Evolutionary conservation across 2,329 filamentous ascomycete genomes (phyloP), one percentile per base, ranked within the genome.

Genomic region (Cercospora janseana): DNA sequence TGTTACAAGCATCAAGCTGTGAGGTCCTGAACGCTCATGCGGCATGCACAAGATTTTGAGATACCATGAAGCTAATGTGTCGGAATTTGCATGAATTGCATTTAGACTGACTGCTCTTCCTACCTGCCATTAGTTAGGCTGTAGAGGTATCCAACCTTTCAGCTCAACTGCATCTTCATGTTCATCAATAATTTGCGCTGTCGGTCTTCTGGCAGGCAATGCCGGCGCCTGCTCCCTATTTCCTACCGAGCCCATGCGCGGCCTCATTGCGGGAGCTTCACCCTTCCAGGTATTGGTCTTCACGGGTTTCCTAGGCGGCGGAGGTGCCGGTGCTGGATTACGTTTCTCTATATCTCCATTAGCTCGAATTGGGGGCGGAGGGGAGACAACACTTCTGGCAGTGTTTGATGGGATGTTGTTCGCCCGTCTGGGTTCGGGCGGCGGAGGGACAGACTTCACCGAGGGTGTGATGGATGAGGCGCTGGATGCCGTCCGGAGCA

Each of bases 101-200:
- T n/a, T n/a, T n/a, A n/a, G n/a, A n/a, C n/a, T n/a, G n/a, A n/a
- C 12, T 32, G n/a, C 29, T n/a, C 16, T 32, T n/a, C 44, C 23
- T 16, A 27, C 21, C 21, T 18, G 13, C 6, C 41, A 41, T 49
- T 34, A 49, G n/a, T 8, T 49, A 31, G 66, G 65, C 47, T 54
- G 60, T 55, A 69, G 44, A 7, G 65, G 60, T 41, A 57, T 55
- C 66, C 66, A 69, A 8, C 58, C 59, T 42, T 55, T 52, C 50
- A 68, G 34, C 27, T 58, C 63, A 15, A 56, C 61, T 3, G 45
- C 57, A 37, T 49, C 59, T 6, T 21, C 35, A 20, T 53, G 52
- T 13, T 64, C 60, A 56, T 66, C 63, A 60, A 68, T 61, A 29
- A 67, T 42, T 18, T 56, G 60, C 31, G 51, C 55, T n/a, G 51